Evolutionary conservation across 1,284 basidiomycete genomes (phyloP).

Genomic region (Naganishia sp.): DNA sequence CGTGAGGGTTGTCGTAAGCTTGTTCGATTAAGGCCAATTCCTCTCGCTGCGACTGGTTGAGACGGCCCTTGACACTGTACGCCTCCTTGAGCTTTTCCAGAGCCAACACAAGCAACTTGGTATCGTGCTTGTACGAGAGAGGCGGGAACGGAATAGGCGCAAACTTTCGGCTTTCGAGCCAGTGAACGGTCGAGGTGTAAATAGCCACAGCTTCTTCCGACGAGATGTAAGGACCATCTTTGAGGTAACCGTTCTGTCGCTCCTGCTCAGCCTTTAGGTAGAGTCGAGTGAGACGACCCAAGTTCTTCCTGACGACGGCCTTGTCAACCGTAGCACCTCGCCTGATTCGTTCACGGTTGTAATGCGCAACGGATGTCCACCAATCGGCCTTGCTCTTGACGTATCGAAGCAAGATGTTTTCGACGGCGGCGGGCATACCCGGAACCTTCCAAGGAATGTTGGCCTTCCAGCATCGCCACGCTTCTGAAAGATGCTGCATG

Average conservation of each 20-base stretch:
- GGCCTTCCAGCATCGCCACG: constrained; percentile 99
- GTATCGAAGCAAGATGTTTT: constrained; percentile 98
- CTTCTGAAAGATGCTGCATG: constrained; percentile 93
- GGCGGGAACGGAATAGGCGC: constrained; percentile 98
- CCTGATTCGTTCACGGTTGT: constrained; percentile 77
- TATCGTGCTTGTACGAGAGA: constrained; percentile 96
- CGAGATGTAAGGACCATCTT: constrained; percentile 95
- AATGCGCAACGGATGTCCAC: constrained; percentile 87
- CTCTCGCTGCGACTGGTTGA: constrained; percentile 95
- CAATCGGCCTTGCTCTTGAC: constrained; percentile 99
- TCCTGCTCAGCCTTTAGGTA: constrained; percentile 98
- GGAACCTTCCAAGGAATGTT: constrained; percentile 68
- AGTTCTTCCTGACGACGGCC: constrained; percentile 67
- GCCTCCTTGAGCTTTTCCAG: constrained; percentile 97
- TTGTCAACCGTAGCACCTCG: constrained; percentile 99
- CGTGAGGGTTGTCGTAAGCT: constrained; percentile 68
- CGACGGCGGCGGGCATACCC: constrained; percentile 78
- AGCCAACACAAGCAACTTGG: constrained; percentile 89
- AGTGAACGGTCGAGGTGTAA: constrained; percentile 95
- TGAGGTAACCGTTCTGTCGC: constrained; percentile 92
- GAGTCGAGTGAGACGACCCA: constrained; percentile 62
- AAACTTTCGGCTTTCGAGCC: constrained; percentile 91
- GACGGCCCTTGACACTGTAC: constrained; percentile 92
- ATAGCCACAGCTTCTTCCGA: constrained; percentile 96
- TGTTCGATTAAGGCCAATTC: constrained; percentile 95